These are phyloP conservation scores for Mycena chlorophos DNA, from an alignment of 768 basidiomycete genomes.

Conservation along the genomic window DNA sequence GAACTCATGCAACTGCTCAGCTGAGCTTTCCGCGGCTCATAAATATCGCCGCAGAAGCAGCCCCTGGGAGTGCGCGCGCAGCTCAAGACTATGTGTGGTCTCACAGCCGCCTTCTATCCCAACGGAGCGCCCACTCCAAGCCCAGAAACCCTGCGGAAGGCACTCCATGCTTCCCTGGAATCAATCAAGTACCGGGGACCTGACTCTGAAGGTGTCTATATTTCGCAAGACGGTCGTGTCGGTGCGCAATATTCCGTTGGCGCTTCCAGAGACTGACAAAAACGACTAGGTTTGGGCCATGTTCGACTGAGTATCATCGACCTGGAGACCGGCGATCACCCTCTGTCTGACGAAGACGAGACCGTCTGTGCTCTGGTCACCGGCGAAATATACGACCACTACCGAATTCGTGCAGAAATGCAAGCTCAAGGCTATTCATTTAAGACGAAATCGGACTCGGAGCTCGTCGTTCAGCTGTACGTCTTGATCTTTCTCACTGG, in stretches of 20 bases:
- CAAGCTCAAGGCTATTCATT: slow-evolving; percentile 13
- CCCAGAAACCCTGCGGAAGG: background rate
- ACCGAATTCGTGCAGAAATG: slow-evolving; percentile 18
- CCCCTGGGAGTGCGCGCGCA: background rate
- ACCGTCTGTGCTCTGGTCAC: slow-evolving; percentile 18
- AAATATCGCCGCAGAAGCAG: no score
- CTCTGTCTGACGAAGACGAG: slow-evolving; percentile 15
- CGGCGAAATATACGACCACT: slow-evolving; percentile 22
- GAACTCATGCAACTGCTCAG: no score
- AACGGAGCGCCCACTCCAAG: slow-evolving; percentile 6
- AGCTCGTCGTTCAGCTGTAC: slow-evolving; percentile 22
- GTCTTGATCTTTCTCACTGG: no score
- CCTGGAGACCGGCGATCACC: slow-evolving; percentile 21
- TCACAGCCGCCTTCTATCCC: slow-evolving; percentile 12
- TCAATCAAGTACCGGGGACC: slow-evolving; percentile 20
- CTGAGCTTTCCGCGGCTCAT: no score
- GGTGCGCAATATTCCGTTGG: slow-evolving; percentile 6
- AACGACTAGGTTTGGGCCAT: slow-evolving; percentile 16
- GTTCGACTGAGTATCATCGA: slow-evolving; percentile 22
- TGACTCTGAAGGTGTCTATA: slow-evolving; percentile 17
- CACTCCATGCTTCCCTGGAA: slow-evolving; percentile 11
- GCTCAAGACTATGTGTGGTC: slow-evolving; percentile 15
- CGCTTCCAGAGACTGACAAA: background rate
- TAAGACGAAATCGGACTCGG: slow-evolving; percentile 21
- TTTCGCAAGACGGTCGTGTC: slow-evolving; percentile 16